Evolutionary conservation across 2,329 filamentous ascomycete species (phyloP), one percentile per base, ranked within the genome.

Genomic region (Arachnomyces sp.): DNA sequence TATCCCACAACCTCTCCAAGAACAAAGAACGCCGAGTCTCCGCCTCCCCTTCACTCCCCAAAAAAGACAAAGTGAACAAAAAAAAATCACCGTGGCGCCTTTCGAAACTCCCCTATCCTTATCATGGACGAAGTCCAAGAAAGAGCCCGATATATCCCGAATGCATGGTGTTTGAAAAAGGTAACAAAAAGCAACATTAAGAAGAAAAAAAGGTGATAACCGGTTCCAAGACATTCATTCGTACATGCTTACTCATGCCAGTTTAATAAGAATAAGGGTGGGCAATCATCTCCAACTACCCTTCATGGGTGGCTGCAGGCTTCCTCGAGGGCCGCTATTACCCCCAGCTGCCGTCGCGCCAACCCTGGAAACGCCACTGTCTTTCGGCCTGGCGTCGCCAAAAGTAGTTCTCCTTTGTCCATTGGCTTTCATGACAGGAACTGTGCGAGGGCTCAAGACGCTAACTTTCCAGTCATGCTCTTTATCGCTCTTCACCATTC

Each of bases 401-500:
- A 68, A 55, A 3, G 65, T 69, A 4, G 62, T 63, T 28, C 66
- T 60, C 30, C 67, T 55, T 13, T 58, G 57, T 34, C 57, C 62
- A 4, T 62, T 68, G 30, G 61, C 60, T 56, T 82, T 83, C 51
- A 73, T 69, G 18, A 82, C 69, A 2, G 78, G 73, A 13, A 75
- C 66, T 18, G 69, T 71, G 28, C 78, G 68, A 18, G 81, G 80
- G 49, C 77, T 80, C 36, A 84, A 62, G 11, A 84, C 77, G 42
- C 71, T 75, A 30, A 63, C 63, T 44, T 73, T 73, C 52, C 66
- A 68, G 13, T 75, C 72, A 36, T 69, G 66, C 31, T 76, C 75
- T 49, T 75, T 77, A 25, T 79, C 74, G 35, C 69, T 73, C 54
- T 74, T 78, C 30, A 79, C 75, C 77, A 84, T 82, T 11, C 81